Evolutionary conservation across 2,329 filamentous ascomycete genomes (phyloP).

Genomic region (Xylariales sp.): DNA sequence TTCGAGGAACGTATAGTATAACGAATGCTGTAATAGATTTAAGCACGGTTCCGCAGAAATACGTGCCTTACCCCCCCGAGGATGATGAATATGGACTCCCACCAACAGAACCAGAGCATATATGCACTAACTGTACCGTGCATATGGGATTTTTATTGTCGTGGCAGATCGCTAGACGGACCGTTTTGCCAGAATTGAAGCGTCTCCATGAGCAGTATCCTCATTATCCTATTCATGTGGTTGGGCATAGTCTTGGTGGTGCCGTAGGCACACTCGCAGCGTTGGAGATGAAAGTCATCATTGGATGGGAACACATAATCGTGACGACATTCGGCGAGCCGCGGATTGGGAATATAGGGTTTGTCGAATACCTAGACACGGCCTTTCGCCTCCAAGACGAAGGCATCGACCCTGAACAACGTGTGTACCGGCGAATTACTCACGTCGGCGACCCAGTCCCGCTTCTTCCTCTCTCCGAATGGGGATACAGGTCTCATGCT

Average conservation of each 20-base stretch:
- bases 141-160: conserved; percentile 90
- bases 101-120: conserved; percentile 57
- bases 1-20: conserved; percentile 94
- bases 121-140: conserved; percentile 89
- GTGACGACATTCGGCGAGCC: conserved; percentile 97
- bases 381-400: conserved; percentile 60
- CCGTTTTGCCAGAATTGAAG: conserved; percentile 75
- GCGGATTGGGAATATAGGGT: conserved; percentile 67
- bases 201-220: conserved; percentile 71
- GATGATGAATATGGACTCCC: conserved; percentile 54
- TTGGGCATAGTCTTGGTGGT: conserved; percentile 93
- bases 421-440: conserved; percentile 80
- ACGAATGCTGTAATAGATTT: conserved; percentile 92
- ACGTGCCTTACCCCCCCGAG: conserved; percentile 82
- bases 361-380: conserved; percentile 66
- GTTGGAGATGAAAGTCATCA: conserved; percentile 77
- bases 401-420: conserved; percentile 49
- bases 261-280: conserved; percentile 90
- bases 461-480: conserved; percentile 84
- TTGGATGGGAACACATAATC: conserved; percentile 78
- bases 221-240: conserved; percentile 77
- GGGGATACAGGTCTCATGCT: conserved; percentile 86
- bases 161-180: conserved; percentile 79
- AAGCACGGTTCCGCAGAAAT: conserved; percentile 88
- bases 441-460: conserved; percentile 90